A percentile compares a stretch with the other conserved stretches of the same genome.
These are phyloP conservation scores for Candida caryicola DNA, from an alignment of 805 yeast species.

Conservation along the genomic window DNA sequence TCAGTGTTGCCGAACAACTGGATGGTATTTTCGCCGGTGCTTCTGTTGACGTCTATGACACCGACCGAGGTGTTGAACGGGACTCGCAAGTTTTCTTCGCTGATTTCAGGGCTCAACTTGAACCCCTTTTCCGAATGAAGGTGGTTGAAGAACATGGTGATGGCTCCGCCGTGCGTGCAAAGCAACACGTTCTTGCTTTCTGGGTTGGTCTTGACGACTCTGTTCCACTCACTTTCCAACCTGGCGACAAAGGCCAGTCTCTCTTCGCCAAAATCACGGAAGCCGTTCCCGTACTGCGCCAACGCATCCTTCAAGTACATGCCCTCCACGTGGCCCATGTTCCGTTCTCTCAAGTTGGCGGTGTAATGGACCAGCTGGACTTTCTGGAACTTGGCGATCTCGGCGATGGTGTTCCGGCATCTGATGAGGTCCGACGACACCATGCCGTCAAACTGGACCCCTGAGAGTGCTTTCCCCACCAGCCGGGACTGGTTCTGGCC, in stretches of 20 bases:
- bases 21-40: conserved; percentile 41
- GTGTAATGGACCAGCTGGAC: conserved; percentile 26
- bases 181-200: conserved; percentile 51
- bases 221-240: conserved; percentile 45
- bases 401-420: conserved; percentile 57
- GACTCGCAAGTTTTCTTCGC: conserved; percentile 44
- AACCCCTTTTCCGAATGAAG: conserved; percentile 41
- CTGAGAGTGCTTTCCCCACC: conserved; percentile 47
- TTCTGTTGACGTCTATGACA: conserved; percentile 53
- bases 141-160: conserved; percentile 56
- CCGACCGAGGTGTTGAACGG: conserved; percentile 79
- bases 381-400: conserved; percentile 33
- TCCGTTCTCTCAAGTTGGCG: conserved; percentile 61
- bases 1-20: conserved; percentile 61
- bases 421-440: conserved; percentile 54
- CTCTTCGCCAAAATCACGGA: conserved; percentile 66
- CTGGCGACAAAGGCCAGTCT: conserved; percentile 46
- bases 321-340: conserved; percentile 77
- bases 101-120: conserved; percentile 36
- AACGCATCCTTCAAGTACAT: conserved; percentile 69
- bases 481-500: conserved; percentile 61
- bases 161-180: conserved; percentile 81
- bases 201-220: conserved; percentile 34
- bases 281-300: conserved; percentile 52
- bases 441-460: conserved; percentile 43